Evolutionary conservation across 257 asterid genomes (phyloP).

Genomic region (Salvia rosmarinus): DNA sequence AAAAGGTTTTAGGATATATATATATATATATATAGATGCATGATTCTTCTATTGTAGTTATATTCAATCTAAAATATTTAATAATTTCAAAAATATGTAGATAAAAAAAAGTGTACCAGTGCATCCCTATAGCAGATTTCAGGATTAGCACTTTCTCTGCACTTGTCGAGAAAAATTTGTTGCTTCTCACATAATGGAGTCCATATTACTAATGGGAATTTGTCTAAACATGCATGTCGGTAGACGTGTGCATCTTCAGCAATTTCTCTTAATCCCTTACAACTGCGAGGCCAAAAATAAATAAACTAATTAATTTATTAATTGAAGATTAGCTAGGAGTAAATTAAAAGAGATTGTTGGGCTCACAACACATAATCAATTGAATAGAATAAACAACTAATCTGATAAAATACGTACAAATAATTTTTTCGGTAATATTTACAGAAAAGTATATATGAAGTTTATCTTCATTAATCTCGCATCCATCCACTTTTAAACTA

Average conservation of each 20-base stretch:
- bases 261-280: neutral
- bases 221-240: constrained; percentile 21
- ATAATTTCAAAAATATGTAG: too few species aligned
- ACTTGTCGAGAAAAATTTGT: constrained; percentile 23
- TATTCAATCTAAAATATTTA: too few species aligned
- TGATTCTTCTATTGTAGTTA: too few species aligned
- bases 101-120: constrained; percentile 31
- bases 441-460: too few species aligned
- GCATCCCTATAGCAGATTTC: constrained; percentile 39
- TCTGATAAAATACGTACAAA: too few species aligned
- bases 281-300: neutral
- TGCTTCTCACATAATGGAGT: neutral
- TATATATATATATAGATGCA: neutral
- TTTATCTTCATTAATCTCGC: too few species aligned
- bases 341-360: too few species aligned
- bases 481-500: too few species aligned
- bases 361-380: neutral
- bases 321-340: neutral
- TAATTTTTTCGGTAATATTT: too few species aligned
- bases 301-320: neutral
- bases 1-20: neutral
- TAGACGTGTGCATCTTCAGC: constrained; percentile 30
- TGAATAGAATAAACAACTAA: too few species aligned
- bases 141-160: constrained; percentile 25
- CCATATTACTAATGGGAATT: constrained; percentile 32